Evolutionary conservation across 768 basidiomycete species (phyloP), one percentile per base, ranked within the genome.

Genomic region (Phlebiopsis flavidoalba): DNA sequence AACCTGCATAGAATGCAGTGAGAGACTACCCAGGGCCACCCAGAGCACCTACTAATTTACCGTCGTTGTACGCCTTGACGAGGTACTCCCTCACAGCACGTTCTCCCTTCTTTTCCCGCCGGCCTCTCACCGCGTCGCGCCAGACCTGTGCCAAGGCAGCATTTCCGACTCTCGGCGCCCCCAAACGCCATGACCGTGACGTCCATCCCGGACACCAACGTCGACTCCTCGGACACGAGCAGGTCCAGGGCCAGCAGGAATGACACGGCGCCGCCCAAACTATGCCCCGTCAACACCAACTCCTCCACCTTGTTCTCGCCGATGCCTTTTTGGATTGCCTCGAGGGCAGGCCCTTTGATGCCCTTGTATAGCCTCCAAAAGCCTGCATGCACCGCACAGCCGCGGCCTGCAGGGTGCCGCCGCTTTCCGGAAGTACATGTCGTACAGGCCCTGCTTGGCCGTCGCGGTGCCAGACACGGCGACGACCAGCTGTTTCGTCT

Each of bases 1-100:
- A n/a, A 58, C 84, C 85, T 85, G 52, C 22, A 50, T 22, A 50
- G 33, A 46, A 49, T 35, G 33, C 46, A n/a, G 19, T 62, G 43
- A 57, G 53, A 54, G 62, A 26, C 47, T 24, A 35, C 35, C 60
- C 54, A 55, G 36, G 40, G 40, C 40, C 40, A 43, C 12, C 40
- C 26, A 12, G 40, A 43, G 40, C 40, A 5, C 22, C 40, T 43
- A 36, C 21, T 22, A 54, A 45, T 59, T n/a, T 63, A 80, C 83
- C 84, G 67, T 86, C 84, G 61, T 84, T 84, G 65, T 79, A 82
- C 1, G 74, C 80, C 67, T 82, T 83, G 22, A 84, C 75, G 48
- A 75, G 76, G 64, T 80, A 80, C 65, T 84, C 83, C 5, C 67
- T 64, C 50, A 85, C 71, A 1, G 71, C 66, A 49, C 69, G 67